Conservation (phyloP, 2,329 filamentous ascomycete species). For the Monosporascus sp. region DNA sequence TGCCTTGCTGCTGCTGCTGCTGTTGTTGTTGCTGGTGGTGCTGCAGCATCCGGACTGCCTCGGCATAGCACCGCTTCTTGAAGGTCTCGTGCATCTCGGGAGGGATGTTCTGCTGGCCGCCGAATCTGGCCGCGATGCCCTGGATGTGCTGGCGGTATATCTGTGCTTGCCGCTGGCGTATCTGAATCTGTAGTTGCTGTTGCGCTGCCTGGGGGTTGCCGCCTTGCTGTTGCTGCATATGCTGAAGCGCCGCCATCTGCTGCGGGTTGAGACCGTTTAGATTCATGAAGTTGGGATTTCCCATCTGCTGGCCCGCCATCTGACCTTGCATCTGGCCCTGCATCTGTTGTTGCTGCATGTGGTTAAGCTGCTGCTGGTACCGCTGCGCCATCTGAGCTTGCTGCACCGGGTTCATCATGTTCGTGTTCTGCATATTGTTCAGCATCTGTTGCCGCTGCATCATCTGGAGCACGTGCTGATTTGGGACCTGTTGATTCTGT, state of each 20-base stretch:
- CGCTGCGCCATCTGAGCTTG: constrained; percentile 32
- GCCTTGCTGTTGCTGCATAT: constrained; percentile 26
- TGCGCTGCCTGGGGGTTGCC: constrained; percentile 19
- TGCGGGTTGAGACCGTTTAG: constrained; percentile 26
- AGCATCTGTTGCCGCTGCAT: constrained; percentile 36
- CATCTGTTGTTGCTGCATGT: constrained; percentile 32
- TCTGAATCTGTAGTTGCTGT: constrained; percentile 24
- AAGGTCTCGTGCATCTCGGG: constrained; percentile 39
- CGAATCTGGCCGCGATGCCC: constrained; percentile 30
- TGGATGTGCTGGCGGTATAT: constrained; percentile 37
- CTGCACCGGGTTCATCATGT: constrained; percentile 33
- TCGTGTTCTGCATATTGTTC: constrained; percentile 32
- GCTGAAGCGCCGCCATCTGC: constrained; percentile 25
- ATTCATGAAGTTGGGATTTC: constrained; percentile 38
- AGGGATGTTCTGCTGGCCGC: constrained; percentile 41
- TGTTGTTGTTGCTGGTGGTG: constrained; percentile 37
- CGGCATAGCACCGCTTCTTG: constrained; percentile 32
- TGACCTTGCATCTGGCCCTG: constrained; percentile 31
- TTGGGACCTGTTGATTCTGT: constrained; percentile 31
- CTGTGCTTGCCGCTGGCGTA: constrained; percentile 18
- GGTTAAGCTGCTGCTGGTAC: constrained; percentile 28
- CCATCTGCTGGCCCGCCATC: constrained; percentile 35
- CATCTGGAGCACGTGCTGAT: constrained; percentile 38
- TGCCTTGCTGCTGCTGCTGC: constrained; percentile 34
- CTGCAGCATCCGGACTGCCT: constrained; percentile 14